Base-by-base conservation (phyloP, 306 rosid species). In the Prosopis cineraria region DNA sequence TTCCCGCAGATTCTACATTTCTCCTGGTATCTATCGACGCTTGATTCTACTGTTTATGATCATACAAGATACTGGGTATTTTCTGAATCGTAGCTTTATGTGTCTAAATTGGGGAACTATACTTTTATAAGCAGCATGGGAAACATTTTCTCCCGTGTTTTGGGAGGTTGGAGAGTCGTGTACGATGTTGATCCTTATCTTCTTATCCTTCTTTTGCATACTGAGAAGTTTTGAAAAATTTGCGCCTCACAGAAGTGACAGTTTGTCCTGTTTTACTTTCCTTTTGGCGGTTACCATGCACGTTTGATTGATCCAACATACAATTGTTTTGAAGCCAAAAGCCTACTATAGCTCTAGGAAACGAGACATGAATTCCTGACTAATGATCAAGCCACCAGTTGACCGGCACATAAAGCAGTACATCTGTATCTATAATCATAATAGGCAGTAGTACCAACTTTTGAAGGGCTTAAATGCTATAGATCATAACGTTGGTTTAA, bases 1-100 rank as follows among this genome's bases (percentile, higher is more conserved):
- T 9, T 85, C 88, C 41, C 90, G 94, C 75, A 86, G 58, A 58
- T 91, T 84, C 53, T 78, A 76, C 67, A 58, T 87, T 75, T 91
- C 98, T 69, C 96, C 96, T 6, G 80, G 96, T 93, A 83, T 79
- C 19, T 25, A 34, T 25, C 22, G 11, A 22, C 9, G 1, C 10
- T 64, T 31, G 12, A 64, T 65, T 20, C 63, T 27, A 25, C 53
- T 30, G 44, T 50, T 41, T 56, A 70, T 70, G 39, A 27, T 36
- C 36, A 12, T 75, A 20, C n/a, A 22, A 22, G 52, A 70, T 74
- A 16, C 68, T 12, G 10, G 52, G 72, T 40, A 5, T 37, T 65
- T 65, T 45, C 67, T 69, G 10, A 36, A 71, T 37, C 72, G 70
- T 39, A 75, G 48, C 48, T 45, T 45, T 70, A 1, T 70, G 31